phyloP scores from a whole-genome alignment of 129 eudicot genomes.

The Lactuca sativa region DNA sequence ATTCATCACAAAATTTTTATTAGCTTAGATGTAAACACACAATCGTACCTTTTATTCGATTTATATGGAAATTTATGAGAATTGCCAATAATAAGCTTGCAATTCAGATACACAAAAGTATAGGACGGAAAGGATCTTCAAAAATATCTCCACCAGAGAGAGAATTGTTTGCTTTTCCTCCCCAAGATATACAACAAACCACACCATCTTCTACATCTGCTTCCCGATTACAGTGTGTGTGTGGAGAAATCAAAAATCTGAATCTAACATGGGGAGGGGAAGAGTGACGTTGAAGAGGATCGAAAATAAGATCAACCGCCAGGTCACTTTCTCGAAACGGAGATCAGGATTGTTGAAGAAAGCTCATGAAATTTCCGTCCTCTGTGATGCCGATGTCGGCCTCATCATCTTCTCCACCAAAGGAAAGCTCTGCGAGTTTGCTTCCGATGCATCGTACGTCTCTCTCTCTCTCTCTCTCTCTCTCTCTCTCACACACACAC shows the following conservation, averaged over 20 bases:
- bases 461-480: neutral
- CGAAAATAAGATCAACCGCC: constrained; percentile 76
- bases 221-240: neutral
- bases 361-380: constrained; percentile 78
- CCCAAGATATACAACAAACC: neutral
- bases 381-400: constrained; percentile 76
- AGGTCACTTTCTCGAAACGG: constrained; percentile 69
- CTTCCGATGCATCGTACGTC: constrained; percentile 60
- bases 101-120: neutral
- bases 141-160: neutral
- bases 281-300: constrained; percentile 73
- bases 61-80: neutral
- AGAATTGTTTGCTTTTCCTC: neutral
- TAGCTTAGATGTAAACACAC: neutral
- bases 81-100: constrained; percentile 10
- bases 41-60: neutral
- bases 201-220: neutral
- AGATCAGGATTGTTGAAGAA: constrained; percentile 67
- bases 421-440: constrained; percentile 74
- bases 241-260: neutral
- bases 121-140: neutral
- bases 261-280: constrained; percentile 65
- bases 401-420: constrained; percentile 65
- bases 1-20: too few relatives aligned
- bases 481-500: neutral